Evolutionary conservation across 345 rosid species (phyloP).

Genomic region (Nephelium lappaceum): DNA sequence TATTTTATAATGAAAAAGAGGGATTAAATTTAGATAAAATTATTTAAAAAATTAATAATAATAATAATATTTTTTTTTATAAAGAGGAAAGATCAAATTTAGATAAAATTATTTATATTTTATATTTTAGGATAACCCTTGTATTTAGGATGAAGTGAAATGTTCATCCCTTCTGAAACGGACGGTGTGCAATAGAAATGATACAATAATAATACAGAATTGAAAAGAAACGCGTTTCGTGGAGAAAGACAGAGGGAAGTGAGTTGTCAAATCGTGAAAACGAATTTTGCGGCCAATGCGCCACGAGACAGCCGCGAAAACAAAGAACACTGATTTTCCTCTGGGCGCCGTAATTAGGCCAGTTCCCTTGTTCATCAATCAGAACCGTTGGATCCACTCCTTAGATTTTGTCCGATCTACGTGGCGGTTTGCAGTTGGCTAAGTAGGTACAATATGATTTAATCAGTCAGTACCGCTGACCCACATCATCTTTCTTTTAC

Average conservation of each 20-base stretch:
- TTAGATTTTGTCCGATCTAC: not conserved
- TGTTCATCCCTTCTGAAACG: no score
- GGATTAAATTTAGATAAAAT: no score
- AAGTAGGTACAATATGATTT: not conserved
- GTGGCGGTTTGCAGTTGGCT: not conserved
- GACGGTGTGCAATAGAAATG: no score
- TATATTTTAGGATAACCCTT: no score
- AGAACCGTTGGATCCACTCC: conserved; percentile 21
- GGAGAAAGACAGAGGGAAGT: not conserved
- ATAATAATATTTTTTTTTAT: no score
- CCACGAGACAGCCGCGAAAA: not conserved
- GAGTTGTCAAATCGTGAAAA: conserved; percentile 21
- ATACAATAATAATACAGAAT: no score
- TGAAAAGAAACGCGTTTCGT: not conserved
- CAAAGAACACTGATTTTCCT: not conserved
- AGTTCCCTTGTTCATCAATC: not conserved
- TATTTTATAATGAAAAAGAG: no score
- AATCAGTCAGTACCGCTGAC: conserved; percentile 1
- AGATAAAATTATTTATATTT: no score
- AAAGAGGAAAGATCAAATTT: no score
- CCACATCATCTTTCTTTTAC: conserved; percentile 19
- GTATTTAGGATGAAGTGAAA: no score
- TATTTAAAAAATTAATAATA: no score
- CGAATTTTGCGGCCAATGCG: no score
- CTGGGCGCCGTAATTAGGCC: not conserved